Conservation (phyloP, 2,329 filamentous ascomycete species). For the Hypoxylon sp. region DNA sequence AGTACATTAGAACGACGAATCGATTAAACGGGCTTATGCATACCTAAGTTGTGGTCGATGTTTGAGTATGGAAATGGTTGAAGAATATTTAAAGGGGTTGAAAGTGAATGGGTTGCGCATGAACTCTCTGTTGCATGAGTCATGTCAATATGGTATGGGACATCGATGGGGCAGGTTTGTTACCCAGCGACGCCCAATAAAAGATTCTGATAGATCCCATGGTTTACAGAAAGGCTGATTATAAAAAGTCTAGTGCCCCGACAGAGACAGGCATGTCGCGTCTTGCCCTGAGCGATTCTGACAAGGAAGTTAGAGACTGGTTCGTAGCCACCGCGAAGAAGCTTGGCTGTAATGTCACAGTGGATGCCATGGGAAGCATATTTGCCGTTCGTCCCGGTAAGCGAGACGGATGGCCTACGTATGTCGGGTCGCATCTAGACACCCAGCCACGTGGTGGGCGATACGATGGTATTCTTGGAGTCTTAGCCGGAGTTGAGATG, state of each 20-base stretch:
- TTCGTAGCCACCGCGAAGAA: neutral
- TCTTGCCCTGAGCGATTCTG: conserved; percentile 7
- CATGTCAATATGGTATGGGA: neutral
- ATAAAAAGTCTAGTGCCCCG: neutral
- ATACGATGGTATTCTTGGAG: conserved; percentile 3
- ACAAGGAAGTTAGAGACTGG: conserved; percentile 7
- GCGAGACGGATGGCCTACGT: neutral
- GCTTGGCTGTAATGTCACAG: conserved; percentile 4
- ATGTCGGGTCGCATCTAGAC: neutral
- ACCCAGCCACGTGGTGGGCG: conserved; percentile 1
- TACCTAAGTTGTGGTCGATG: neutral
- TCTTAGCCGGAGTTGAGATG: neutral
- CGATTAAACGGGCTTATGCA: neutral
- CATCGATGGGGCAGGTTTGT: neutral
- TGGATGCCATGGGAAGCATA: conserved; percentile 8
- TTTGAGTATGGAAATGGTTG: neutral
- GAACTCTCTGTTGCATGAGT: neutral
- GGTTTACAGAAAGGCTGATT: neutral
- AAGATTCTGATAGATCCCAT: neutral
- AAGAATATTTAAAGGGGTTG: neutral
- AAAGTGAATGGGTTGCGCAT: neutral
- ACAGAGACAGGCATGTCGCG: neutral
- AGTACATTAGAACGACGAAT: neutral
- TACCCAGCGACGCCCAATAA: neutral
- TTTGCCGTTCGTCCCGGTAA: conserved; percentile 4